These are phyloP conservation scores for Termitomyces sp. DNA, from an alignment of 768 basidiomycete species.

Conservation along the genomic window DNA sequence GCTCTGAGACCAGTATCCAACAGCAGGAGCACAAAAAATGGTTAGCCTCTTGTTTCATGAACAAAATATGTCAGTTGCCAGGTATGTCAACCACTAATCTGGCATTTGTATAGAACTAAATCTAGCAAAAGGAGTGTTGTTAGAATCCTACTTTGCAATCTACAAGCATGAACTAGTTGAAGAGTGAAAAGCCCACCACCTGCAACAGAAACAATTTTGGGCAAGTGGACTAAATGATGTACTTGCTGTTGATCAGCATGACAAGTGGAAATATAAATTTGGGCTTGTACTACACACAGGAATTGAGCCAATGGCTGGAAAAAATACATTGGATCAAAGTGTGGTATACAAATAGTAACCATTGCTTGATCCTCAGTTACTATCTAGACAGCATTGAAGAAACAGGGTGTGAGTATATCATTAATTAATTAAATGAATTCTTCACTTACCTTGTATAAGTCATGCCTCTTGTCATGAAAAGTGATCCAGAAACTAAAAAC, in stretches of 20 bases:
- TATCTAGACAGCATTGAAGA: conserved; percentile 23
- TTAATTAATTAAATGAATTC: too few species aligned
- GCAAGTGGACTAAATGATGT: conserved; percentile 38
- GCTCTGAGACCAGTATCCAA: conserved; percentile 21
- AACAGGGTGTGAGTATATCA: conserved; percentile 16
- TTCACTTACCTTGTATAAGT: conserved; percentile 13
- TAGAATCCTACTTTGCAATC: not conserved
- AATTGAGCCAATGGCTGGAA: conserved; percentile 27
- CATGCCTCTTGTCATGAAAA: conserved; percentile 40
- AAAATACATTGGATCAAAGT: conserved; percentile 26
- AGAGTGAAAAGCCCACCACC: not conserved
- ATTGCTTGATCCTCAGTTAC: conserved; percentile 23
- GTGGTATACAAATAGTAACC: conserved; percentile 32
- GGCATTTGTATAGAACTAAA: not conserved
- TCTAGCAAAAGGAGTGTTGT: not conserved
- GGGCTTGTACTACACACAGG: conserved; percentile 30
- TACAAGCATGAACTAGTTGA: conserved; percentile 19
- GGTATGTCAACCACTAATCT: conserved; percentile 12
- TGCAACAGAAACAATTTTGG: conserved; percentile 26
- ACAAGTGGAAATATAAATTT: conserved; percentile 38
- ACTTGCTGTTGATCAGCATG: conserved; percentile 36
- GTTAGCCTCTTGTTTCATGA: conserved; percentile 21
- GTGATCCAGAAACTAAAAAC: conserved; percentile 43
- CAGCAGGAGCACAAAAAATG: conserved; percentile 25
- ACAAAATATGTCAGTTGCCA: conserved; percentile 20